A percentile compares a stretch with the other conserved stretches of the same genome.
Conservation (phyloP, 164 flowering plant species). For the Buxus sempervirens region DNA sequence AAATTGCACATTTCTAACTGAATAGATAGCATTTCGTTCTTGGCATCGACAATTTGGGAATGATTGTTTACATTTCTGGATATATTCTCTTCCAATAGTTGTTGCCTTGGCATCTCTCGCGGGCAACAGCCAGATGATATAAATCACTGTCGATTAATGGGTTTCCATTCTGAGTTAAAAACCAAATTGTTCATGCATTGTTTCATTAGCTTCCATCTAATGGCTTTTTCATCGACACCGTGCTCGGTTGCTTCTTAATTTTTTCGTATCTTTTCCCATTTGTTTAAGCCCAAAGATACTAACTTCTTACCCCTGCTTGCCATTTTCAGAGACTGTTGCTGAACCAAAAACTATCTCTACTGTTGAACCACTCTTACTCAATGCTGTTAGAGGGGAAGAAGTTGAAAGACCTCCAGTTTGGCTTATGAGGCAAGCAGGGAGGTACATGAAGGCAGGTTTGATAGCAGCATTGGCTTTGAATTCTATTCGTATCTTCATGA, state of each 20-base stretch:
- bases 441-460: conserved; percentile 99
- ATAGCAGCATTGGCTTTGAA: conserved; percentile 8
- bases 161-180: neutral
- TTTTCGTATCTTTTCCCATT: conserved; percentile 2
- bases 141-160: neutral
- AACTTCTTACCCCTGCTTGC: conserved; percentile 2
- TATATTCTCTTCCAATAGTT: neutral
- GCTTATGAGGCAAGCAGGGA: conserved; percentile 99
- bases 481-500: neutral
- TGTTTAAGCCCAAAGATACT: neutral
- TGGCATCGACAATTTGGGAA: neutral
- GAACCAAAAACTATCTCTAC: conserved; percentile 47
- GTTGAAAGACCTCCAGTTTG: conserved; percentile 98
- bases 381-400: conserved; percentile 78
- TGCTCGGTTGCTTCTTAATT: neutral
- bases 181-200: neutral
- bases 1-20: too few species aligned
- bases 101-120: neutral
- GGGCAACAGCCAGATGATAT: neutral
- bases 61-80: neutral
- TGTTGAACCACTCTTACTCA: conserved; percentile 77
- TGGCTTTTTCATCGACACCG: neutral
- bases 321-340: conserved; percentile 52
- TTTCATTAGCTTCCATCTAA: neutral
- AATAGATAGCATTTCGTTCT: neutral